Evolutionary conservation across 2,329 filamentous ascomycete genomes (phyloP).

Genomic region (Acephala macrosclerotiorum): DNA sequence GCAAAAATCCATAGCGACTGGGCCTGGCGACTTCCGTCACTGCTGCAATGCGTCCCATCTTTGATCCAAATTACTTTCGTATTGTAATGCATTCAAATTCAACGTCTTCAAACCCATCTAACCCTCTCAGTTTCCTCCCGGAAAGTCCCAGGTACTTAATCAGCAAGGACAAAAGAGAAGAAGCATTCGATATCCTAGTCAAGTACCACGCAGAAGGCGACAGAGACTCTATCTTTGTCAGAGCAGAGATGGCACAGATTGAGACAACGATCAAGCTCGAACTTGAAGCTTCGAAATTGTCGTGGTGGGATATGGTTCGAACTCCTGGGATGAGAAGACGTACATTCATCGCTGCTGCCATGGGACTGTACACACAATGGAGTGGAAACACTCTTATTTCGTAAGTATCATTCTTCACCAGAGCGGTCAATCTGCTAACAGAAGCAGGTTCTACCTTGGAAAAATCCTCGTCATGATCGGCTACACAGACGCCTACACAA

Average conservation of each 20-base stretch:
- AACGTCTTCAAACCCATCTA: neutral
- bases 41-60: constrained; percentile 48
- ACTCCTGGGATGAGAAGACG: constrained; percentile 58
- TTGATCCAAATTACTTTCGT: constrained; percentile 36
- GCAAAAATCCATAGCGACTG: constrained; percentile 49
- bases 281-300: constrained; percentile 58
- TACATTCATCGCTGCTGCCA: constrained; percentile 54
- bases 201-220: constrained; percentile 62
- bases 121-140: constrained; percentile 51
- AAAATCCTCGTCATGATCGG: constrained; percentile 56
- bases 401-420: neutral
- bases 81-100: constrained; percentile 25
- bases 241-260: constrained; percentile 68
- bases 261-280: constrained; percentile 62
- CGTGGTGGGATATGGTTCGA: constrained; percentile 60
- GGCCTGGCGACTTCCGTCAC: constrained; percentile 51
- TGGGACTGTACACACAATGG: constrained; percentile 62
- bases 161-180: constrained; percentile 63
- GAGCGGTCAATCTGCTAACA: neutral
- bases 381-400: constrained; percentile 55
- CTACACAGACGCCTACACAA: constrained; percentile 49
- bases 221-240: constrained; percentile 57
- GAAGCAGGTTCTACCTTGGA: constrained; percentile 50
- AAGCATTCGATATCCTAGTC: constrained; percentile 61
- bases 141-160: constrained; percentile 65